Base-by-base conservation (phyloP, 1,284 basidiomycete genomes). In the Ceratobasidium sp. region DNA sequence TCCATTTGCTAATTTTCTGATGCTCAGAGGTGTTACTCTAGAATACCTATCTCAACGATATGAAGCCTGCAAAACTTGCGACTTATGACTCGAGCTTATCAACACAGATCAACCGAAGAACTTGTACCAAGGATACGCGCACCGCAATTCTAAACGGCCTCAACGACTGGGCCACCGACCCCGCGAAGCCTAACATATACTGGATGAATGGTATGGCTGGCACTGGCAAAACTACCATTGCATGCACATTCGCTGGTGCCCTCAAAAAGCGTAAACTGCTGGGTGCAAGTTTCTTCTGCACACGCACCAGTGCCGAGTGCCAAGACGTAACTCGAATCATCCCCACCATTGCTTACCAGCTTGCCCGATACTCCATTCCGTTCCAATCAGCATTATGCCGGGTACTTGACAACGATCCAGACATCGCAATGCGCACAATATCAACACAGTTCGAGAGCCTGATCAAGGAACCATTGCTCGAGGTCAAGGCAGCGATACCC, bases 131-230 rank as follows among this genome's bases (percentile, higher is more conserved):
- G 38, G 35, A 38, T n/a, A 64, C 58, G 13, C 58, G 58, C 32
- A n/a, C n/a, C 20, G 10, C 15, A 25, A 45, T 64, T 22, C 31
- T 64, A 32, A 5, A 20, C 31, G 32, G 38, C 3, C n/a, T 64
- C 4, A 20, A 27, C 17, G n/a, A 31, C 13, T 64, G 58, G 58
- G 29, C 58, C 29, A 25, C 22, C 20, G 34, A 64, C 12, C 45
- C 10, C 5, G 29, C 3, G 27, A 38, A n/a, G 7, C 32, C 45
- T 1, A 50, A 64, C n/a, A 22, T 64, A 35, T 64, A 50, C 34
- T 64, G 43, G 58, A 35, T 64, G 40, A 64, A 27, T 17, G 58
- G 58, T 31, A 62, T 50, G 58, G 49, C 56, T 10, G 43, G n/a
- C n/a, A n/a, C n/a, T n/a, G n/a, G n/a, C n/a, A n/a, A n/a, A n/a